Conservation (phyloP, 176 grass and related monocot genomes). For the Triticum monococcum region DNA sequence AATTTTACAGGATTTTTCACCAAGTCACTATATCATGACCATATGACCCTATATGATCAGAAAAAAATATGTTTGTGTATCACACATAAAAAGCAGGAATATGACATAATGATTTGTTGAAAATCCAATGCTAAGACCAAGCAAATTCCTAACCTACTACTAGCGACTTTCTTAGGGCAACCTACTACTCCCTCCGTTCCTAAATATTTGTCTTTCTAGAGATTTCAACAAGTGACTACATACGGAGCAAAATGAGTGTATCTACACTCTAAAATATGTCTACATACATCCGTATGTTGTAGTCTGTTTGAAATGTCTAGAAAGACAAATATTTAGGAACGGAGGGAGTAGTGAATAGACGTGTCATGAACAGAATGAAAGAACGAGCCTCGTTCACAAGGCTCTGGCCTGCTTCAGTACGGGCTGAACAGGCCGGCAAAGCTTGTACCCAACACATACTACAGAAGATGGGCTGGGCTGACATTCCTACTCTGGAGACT, state of each 20-base stretch:
- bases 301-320: too few relatives aligned
- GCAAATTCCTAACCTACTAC: background rate
- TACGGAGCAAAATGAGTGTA: too few relatives aligned
- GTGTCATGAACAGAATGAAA: background rate
- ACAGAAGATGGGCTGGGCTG: background rate
- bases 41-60: background rate
- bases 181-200: background rate
- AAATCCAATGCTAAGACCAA: background rate
- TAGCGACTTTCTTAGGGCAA: background rate
- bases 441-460: background rate
- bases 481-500: background rate
- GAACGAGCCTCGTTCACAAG: background rate
- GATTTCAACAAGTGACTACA: too few relatives aligned
- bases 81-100: background rate
- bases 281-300: too few relatives aligned
- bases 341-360: background rate
- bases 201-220: too few relatives aligned
- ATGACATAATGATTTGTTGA: background rate
- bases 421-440: background rate
- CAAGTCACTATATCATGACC: background rate
- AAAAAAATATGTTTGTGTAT: background rate
- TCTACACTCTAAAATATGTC: too few relatives aligned
- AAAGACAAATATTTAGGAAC: too few relatives aligned
- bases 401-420: slow-evolving; percentile 1
- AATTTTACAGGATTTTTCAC: background rate